Evolutionary conservation across 2,329 filamentous ascomycete species (phyloP).

Genomic region (Immersiporthe knoxdaviesiana): DNA sequence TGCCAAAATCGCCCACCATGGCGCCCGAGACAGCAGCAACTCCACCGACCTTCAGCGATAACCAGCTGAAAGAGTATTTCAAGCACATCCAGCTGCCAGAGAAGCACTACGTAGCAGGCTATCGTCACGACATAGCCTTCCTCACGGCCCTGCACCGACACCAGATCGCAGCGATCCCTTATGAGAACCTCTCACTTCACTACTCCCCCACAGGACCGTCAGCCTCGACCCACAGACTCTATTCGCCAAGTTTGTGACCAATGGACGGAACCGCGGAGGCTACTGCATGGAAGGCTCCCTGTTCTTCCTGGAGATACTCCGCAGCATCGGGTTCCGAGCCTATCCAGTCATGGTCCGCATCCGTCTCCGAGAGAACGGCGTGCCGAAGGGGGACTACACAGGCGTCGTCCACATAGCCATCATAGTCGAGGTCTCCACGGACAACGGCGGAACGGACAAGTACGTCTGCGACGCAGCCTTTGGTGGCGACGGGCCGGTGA

Average conservation of each 20-base stretch:
- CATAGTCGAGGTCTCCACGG: conserved; percentile 55
- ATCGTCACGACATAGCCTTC: conserved; percentile 39
- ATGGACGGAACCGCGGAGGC: conserved; percentile 52
- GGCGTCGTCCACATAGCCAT: conserved; percentile 60
- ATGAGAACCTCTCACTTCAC: conserved; percentile 60
- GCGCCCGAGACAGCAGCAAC: not conserved
- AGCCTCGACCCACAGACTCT: conserved; percentile 50
- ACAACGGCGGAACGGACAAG: conserved; percentile 42
- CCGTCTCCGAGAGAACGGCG: conserved; percentile 43
- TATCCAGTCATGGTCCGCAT: conserved; percentile 56
- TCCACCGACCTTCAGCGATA: conserved; percentile 2
- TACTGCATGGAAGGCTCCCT: conserved; percentile 65
- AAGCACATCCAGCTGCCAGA: conserved; percentile 32
- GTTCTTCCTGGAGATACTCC: conserved; percentile 47
- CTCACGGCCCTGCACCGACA: conserved; percentile 46
- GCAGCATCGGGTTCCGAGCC: conserved; percentile 34
- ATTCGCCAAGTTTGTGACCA: conserved; percentile 52
- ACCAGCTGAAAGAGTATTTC: conserved; percentile 33
- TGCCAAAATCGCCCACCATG: not conserved
- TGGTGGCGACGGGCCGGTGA: conserved; percentile 63
- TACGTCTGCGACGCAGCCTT: conserved; percentile 67
- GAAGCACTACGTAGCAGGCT: conserved; percentile 31
- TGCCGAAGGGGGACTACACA: conserved; percentile 45
- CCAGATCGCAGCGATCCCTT: conserved; percentile 56
- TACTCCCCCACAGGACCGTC: conserved; percentile 48